These are phyloP conservation scores for Pythium rishiriense DNA, from an alignment of 352 stramenopile species.

Conservation along the genomic window DNA sequence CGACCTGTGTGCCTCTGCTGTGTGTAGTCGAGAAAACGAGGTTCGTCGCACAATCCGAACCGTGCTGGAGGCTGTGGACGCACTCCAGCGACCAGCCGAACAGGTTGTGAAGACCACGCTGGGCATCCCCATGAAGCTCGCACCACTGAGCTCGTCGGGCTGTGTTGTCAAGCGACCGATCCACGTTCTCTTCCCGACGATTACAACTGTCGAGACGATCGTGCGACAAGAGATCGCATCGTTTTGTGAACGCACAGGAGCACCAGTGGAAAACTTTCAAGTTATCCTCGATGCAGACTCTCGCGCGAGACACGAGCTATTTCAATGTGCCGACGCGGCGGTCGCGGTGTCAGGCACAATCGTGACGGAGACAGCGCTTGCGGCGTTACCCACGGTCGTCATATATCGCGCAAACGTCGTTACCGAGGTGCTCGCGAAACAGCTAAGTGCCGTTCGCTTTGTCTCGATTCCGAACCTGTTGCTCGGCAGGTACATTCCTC, in stretches of 20 bases:
- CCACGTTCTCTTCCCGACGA: slow-evolving; percentile 65
- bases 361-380: slow-evolving; percentile 61
- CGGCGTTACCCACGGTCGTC: slow-evolving; percentile 56
- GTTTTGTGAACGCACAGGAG: not conserved
- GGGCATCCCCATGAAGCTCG: slow-evolving; percentile 20
- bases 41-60: slow-evolving; percentile 42
- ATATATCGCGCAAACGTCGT: slow-evolving; percentile 71
- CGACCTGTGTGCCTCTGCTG: too few relatives aligned
- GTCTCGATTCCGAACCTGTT: slow-evolving; percentile 80
- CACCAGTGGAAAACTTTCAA: not conserved
- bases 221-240: slow-evolving; percentile 28
- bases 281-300: slow-evolving; percentile 8
- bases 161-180: slow-evolving; percentile 31
- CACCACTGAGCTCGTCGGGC: slow-evolving; percentile 10
- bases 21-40: slow-evolving; percentile 63
- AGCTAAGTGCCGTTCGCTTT: slow-evolving; percentile 58
- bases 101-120: slow-evolving; percentile 13
- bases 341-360: slow-evolving; percentile 75
- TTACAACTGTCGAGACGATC: slow-evolving; percentile 32
- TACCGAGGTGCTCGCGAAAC: slow-evolving; percentile 54
- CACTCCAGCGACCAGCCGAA: slow-evolving; percentile 28
- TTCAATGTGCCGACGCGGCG: slow-evolving; percentile 45
- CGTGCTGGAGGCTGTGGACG: slow-evolving; percentile 46
- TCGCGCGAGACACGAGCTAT: not conserved
- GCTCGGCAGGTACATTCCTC: slow-evolving; percentile 40